Evolutionary conservation across 768 basidiomycete species (phyloP), one percentile per base, ranked within the genome.

Genomic region (Hygrocybe punicea): DNA sequence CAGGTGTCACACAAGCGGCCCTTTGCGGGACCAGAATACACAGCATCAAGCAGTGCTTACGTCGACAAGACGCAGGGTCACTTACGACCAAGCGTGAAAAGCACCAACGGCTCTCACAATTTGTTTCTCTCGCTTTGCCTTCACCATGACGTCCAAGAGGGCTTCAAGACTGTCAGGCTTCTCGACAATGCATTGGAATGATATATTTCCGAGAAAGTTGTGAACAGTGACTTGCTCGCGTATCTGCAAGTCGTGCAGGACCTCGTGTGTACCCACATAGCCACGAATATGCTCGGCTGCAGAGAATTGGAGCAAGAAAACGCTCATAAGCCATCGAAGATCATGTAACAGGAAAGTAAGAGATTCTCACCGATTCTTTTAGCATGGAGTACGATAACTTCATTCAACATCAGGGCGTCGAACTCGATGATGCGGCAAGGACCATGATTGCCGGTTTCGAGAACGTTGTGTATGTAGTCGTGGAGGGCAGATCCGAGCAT

Each of bases 361-460:
- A 24, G 39, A 29, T 14, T 25, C 51, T 7, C 25, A 52, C 51
- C 51, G 51, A 52, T 35, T n/a, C 17, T 17, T 39, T n/a, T 36
- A 11, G 35, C 39, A 42, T 53, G 51, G 19, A 11, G 19, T 19
- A 37, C 51, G n/a, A 53, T 42, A 14, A 34, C 51, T 2, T 53
- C 36, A 25, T 53, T 40, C 23, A 53, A 34, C 9, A 34, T 24
- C 13, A 9, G 11, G 9, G 16, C 8, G 36, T 53, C 51, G 37
- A 53, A 37, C 19, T 21, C 19, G 35, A 53, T 39, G 51, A 25
- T 9, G 17, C 51, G 51, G 23, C 23, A 21, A 8, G 51, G 51
- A n/a, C 51, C 51, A 53, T 53, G 51, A 42, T 53, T 17, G 36
- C 51, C 51, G 9, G 33, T 39, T 53, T 53, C 51, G 36, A 53